Evolutionary conservation across 371 early-diverging fungal species (phyloP), one percentile per base, ranked within the genome.

Genomic region (Mortierella sp.): DNA sequence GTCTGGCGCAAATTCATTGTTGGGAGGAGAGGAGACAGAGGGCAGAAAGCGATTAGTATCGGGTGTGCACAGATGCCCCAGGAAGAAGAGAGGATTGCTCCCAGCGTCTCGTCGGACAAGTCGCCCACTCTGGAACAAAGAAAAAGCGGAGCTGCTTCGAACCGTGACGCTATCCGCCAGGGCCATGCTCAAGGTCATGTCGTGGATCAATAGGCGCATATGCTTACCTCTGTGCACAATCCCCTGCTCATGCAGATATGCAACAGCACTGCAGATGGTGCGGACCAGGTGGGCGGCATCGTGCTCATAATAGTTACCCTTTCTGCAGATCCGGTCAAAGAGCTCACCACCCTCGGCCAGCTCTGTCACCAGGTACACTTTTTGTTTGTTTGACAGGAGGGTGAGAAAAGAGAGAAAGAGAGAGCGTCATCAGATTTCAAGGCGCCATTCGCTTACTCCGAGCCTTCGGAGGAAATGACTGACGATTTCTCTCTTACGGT

Each of bases 321-420:
- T 90, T 56, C 88, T 87, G 64, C 89, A 90, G 57, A 98, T 94
- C 51, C 94, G 87, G 75, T 95, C 94, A 66, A 97, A 96, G 32
- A 97, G 80, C 79, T 96, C 97, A 28, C 97, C 97, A 21, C 97
- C 97, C 7, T 85, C 84, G 56, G 94, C 95, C 50, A 95, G 82
- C 60, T 96, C 96, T 61, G 94, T 94, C 28, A 97, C 94, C 54
- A 97, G 82, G 70, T 96, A 97, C 59, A 95, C 91, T 90, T 55
- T 37, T 39, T n/a, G n/a, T n/a, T n/a, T n/a, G n/a, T n/a, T n/a
- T n/a, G n/a, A n/a, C n/a, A n/a, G 23, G 23, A n/a, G 47, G n/a
- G 43, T 7, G 21, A 43, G 44, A 44, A 19, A 55, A 39, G 17
- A 12, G n/a, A 52, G 21, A 31, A 31, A 34, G 39, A 44, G 17